Percentiles rank a stretch among this genome's conserved stretches.
Evolutionary conservation across 2,329 filamentous ascomycete genomes (phyloP).

Genomic region (Cordyceps cicadae): DNA sequence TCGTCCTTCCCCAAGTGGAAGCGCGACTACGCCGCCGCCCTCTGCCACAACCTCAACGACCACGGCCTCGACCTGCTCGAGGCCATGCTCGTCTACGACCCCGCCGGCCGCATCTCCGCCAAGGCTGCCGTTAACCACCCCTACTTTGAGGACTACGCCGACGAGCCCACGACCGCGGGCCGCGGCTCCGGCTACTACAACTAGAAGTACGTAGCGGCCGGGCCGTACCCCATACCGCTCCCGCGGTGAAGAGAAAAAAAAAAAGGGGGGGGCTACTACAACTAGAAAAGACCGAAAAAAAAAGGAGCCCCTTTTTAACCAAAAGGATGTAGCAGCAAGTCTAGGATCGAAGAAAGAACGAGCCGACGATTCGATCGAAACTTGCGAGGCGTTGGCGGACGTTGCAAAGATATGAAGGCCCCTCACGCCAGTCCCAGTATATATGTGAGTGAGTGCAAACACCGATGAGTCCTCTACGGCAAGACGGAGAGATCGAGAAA

Average conservation of each 20-base stretch:
- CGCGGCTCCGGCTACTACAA: constrained; percentile 29
- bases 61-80: constrained; percentile 60
- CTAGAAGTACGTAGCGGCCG: constrained; percentile 20
- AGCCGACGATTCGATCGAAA: background rate
- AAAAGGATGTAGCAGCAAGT: background rate
- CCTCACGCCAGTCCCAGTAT: background rate
- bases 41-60: constrained; percentile 68
- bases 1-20: constrained; percentile 86
- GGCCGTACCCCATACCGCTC: background rate
- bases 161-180: constrained; percentile 17
- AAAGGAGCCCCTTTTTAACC: background rate
- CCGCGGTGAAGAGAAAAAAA: background rate
- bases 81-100: constrained; percentile 76
- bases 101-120: constrained; percentile 76
- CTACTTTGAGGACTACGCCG: constrained; percentile 54
- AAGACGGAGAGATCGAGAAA: background rate
- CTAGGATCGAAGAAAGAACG: background rate
- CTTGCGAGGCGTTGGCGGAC: background rate
- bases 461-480: background rate
- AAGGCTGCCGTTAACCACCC: constrained; percentile 80
- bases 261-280: too few species aligned
- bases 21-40: constrained; percentile 54
- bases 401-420: background rate
- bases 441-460: background rate
- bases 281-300: background rate